Conservation (phyloP, 805 yeast genomes). For the Ogataea trehalophila region DNA sequence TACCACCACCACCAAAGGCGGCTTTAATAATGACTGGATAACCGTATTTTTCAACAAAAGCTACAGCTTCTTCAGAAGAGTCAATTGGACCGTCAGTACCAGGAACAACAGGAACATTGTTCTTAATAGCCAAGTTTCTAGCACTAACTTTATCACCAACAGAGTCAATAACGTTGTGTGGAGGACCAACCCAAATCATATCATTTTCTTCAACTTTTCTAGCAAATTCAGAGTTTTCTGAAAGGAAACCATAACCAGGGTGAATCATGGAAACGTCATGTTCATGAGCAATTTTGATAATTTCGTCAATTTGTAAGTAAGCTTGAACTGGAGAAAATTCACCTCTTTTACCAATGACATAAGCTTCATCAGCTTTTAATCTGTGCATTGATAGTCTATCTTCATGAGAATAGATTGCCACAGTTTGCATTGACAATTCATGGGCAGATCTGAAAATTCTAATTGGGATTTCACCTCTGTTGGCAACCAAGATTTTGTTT, state of each 20-base stretch:
- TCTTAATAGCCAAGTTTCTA: conserved; percentile 74
- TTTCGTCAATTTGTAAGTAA: conserved; percentile 91
- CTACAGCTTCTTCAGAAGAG: conserved; percentile 67
- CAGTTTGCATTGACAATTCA: conserved; percentile 94
- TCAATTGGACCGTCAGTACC: conserved; percentile 98
- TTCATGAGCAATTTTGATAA: conserved; percentile 74
- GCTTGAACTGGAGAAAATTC: conserved; percentile 95
- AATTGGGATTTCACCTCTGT: conserved; percentile 82
- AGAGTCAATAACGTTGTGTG: conserved; percentile 78
- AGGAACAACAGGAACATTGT: conserved; percentile 90
- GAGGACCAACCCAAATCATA: conserved; percentile 95
- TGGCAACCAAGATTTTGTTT: conserved; percentile 70
- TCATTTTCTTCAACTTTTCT: conserved; percentile 86
- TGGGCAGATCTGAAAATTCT: conserved; percentile 96
- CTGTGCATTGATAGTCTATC: conserved; percentile 94
- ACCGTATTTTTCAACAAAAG: conserved; percentile 79
- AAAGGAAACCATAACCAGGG: conserved; percentile 71
- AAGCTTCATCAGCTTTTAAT: conserved; percentile 90
- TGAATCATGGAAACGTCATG: conserved; percentile 83
- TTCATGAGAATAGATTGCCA: conserved; percentile 94
- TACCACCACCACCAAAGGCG: conserved; percentile 99
- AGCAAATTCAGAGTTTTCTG: conserved; percentile 73
- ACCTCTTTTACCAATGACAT: conserved; percentile 84
- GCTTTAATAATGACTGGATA: conserved; percentile 97
- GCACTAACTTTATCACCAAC: conserved; percentile 98